phyloP scores from a whole-genome alignment of 2,329 filamentous ascomycete species.

The Fusarium nygamai region DNA sequence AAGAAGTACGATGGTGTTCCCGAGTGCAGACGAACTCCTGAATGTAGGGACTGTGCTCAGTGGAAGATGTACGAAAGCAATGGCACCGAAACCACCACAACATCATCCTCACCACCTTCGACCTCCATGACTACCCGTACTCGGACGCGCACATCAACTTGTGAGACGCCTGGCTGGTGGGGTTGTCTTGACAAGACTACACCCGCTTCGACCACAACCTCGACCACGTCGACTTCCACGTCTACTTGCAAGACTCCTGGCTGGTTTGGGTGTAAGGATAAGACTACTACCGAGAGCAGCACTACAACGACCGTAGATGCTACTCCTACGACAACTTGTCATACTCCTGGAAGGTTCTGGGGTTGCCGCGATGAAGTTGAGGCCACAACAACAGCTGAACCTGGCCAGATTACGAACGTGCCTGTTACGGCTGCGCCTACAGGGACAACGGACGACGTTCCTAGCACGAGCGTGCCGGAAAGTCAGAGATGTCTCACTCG shows the following conservation, averaged over 20 bases:
- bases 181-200: slow-evolving; percentile 77
- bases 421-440: slow-evolving; percentile 47
- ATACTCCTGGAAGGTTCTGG: slow-evolving; percentile 66
- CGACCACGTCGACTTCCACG: slow-evolving; percentile 59
- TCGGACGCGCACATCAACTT: slow-evolving; percentile 85
- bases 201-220: slow-evolving; percentile 51
- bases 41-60: slow-evolving; percentile 88
- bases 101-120: slow-evolving; percentile 58
- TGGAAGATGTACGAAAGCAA: slow-evolving; percentile 98
- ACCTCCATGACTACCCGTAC: slow-evolving; percentile 69
- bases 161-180: slow-evolving; percentile 94
- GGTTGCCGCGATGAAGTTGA: slow-evolving; percentile 60
- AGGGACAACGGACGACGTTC: slow-evolving; percentile 40
- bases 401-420: slow-evolving; percentile 43
- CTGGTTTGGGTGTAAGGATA: slow-evolving; percentile 73
- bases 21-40: slow-evolving; percentile 76
- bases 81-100: slow-evolving; percentile 79
- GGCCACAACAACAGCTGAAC: slow-evolving; percentile 47
- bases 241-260: slow-evolving; percentile 70
- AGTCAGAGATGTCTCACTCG: slow-evolving; percentile 49
- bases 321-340: slow-evolving; percentile 52
- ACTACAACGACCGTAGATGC: slow-evolving; percentile 46
- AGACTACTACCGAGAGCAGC: slow-evolving; percentile 47
- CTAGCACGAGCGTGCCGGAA: slow-evolving; percentile 38
- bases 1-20: slow-evolving; percentile 84